These are phyloP conservation scores for Lepidium aucheri DNA, from an alignment of 345 rosid species.

Conservation along the genomic window DNA sequence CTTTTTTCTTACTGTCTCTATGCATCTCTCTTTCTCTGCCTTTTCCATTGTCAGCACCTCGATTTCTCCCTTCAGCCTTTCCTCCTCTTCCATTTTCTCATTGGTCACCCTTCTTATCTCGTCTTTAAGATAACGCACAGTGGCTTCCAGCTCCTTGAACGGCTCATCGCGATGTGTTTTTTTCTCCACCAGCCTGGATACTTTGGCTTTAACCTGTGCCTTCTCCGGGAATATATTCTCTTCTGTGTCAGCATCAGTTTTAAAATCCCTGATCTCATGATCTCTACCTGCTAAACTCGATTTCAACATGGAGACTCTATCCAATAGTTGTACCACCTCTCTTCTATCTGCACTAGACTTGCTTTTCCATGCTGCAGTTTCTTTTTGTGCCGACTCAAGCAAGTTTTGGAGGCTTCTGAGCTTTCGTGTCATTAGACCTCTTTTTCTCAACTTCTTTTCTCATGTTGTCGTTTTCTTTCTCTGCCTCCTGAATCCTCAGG, in stretches of 20 bases:
- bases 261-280: conserved; percentile 57
- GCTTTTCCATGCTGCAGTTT: conserved; percentile 43
- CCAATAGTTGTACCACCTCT: conserved; percentile 50
- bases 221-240: conserved; percentile 65
- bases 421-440: conserved; percentile 17
- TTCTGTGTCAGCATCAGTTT: conserved; percentile 57
- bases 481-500: conserved; percentile 48
- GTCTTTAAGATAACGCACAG: conserved; percentile 50
- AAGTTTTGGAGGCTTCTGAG: conserved; percentile 35
- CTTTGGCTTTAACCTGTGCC: conserved; percentile 57
- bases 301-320: conserved; percentile 44
- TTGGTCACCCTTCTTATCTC: conserved; percentile 40
- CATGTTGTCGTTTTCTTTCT: conserved; percentile 45
- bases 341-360: conserved; percentile 50
- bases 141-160: conserved; percentile 55
- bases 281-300: conserved; percentile 68
- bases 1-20: conserved; percentile 30
- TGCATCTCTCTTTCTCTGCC: conserved; percentile 25
- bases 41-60: conserved; percentile 37
- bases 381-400: conserved; percentile 50
- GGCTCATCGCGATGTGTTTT: conserved; percentile 35
- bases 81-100: conserved; percentile 42
- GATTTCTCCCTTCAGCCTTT: conserved; percentile 32
- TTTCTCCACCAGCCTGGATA: conserved; percentile 44
- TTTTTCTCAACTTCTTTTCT: conserved; percentile 40